A percentile compares a stretch with the other conserved stretches of the same genome.
phyloP scores from a whole-genome alignment of 2,329 filamentous ascomycete species.

The Colletotrichum sp. region DNA sequence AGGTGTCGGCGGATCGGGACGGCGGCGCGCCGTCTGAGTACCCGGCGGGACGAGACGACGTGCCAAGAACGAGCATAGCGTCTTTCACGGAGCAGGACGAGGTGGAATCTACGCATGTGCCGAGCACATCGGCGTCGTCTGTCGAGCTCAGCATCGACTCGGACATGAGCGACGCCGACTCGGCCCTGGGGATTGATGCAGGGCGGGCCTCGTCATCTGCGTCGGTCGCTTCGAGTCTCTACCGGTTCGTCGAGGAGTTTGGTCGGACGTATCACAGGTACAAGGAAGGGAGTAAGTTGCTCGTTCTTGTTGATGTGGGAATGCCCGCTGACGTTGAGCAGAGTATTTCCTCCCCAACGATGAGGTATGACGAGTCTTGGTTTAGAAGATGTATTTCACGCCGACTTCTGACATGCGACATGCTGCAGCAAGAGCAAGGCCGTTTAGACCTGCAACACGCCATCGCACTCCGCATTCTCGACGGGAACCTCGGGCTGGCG shows the following conservation, averaged over 20 bases:
- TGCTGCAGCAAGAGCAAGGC: slow-evolving; percentile 35
- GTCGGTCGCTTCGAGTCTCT: slow-evolving; percentile 7
- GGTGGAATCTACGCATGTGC: slow-evolving; percentile 20
- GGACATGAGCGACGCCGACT: slow-evolving; percentile 5
- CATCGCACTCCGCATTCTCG: slow-evolving; percentile 25
- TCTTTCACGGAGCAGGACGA: background rate
- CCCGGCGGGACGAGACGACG: background rate
- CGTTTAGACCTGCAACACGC: slow-evolving; percentile 47
- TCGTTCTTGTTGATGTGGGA: no score
- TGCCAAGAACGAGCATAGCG: background rate
- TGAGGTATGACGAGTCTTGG: background rate
- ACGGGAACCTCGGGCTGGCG: background rate
- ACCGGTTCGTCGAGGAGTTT: slow-evolving; percentile 11
- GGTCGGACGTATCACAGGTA: slow-evolving; percentile 13
- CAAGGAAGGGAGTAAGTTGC: slow-evolving; percentile 4
- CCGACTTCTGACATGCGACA: background rate
- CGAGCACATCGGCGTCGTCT: background rate
- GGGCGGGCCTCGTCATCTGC: background rate
- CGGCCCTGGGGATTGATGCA: background rate
- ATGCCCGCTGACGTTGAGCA: background rate
- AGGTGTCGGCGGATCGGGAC: background rate
- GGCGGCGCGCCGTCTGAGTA: background rate
- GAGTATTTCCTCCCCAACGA: slow-evolving; percentile 16
- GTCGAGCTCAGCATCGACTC: background rate
- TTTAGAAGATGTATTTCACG: background rate